Evolutionary conservation across 2,329 filamentous ascomycete species (phyloP).

Genomic region (Delphinella strobiligena): DNA sequence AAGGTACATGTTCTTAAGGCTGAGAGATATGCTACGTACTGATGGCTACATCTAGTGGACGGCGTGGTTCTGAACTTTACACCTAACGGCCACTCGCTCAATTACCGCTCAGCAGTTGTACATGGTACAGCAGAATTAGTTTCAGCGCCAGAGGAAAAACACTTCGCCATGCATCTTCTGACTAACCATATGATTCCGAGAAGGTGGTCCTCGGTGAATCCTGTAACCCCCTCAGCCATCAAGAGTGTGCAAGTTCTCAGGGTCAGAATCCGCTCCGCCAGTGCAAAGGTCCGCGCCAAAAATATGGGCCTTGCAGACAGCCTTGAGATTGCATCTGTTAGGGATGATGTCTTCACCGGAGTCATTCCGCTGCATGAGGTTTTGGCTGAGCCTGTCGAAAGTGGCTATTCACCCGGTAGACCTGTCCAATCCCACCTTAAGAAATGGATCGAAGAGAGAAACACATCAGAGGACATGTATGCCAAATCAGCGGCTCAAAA

Average conservation of each 20-base stretch:
- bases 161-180: slow-evolving; percentile 3
- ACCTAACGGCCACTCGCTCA: slow-evolving; percentile 4
- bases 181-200: slow-evolving; percentile 5
- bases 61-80: slow-evolving; percentile 6
- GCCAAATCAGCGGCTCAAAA: slow-evolving; percentile 1
- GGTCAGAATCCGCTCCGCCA: slow-evolving; percentile 1
- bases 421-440: slow-evolving; percentile 3
- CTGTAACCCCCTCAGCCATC: slow-evolving; percentile 1
- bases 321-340: slow-evolving; percentile 1
- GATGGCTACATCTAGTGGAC: not conserved
- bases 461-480: not conserved
- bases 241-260: slow-evolving; percentile 5
- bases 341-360: slow-evolving; percentile 5
- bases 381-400: slow-evolving; percentile 2
- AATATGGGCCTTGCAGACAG: slow-evolving; percentile 7
- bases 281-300: slow-evolving; percentile 5
- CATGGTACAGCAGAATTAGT: slow-evolving; percentile 3
- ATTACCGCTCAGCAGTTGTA: slow-evolving; percentile 4
- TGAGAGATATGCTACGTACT: not conserved
- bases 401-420: slow-evolving; percentile 1
- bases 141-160: not conserved
- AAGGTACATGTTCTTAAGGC: not conserved
- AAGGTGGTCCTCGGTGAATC: slow-evolving; percentile 1
- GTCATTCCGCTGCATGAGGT: slow-evolving; percentile 2
- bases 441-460: slow-evolving; percentile 1